Base-by-base conservation (phyloP, 148 eudicot genomes). In the Fagopyrum homotropicum region DNA sequence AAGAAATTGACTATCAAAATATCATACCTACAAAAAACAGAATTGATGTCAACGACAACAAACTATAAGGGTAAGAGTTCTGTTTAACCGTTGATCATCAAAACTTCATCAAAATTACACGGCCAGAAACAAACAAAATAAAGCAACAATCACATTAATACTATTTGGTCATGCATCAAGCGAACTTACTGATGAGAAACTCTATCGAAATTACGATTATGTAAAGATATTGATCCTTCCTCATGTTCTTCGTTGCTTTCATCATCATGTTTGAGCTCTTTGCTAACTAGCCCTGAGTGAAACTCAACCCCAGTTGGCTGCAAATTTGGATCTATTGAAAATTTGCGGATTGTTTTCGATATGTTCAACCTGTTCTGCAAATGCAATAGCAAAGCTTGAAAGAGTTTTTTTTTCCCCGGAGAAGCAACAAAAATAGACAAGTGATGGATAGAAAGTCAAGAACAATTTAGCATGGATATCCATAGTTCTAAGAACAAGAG, bases 361-460 rank as follows among this genome's bases (percentile, higher is more conserved):
- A 95, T 84, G 80, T 95, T 95, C 86, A 95, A 85, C 91, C 98
- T 92, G 91, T 92, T 92, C 98, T 95, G 98, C 75, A 82, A 83
- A 83, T 78, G 73, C 85, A 55, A 81, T 46, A 68, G 45, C 72
- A 76, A 40, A 73, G 80, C 71, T 76, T 89, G 61, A 83, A 79
- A 76, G 74, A 81, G 47, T 40, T 66, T 15, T 12, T 66, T 40
- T 12, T 15, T 10, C 44, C 11, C 46, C 71, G 30, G 30, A 35
- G 45, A 66, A 12, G 47, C 46, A 40, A 66, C 69, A 43, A 16
- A 63, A 63, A 63, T 64, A 66, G 46, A 43, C 19, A 66, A 45
- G 45, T 43, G 12, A 12, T 49, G 52, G 52, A 49, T 9, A 49
- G 52, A 49, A 49, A 49, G 12, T 8, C 9, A 14, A 66, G 9